Percentiles rank a stretch among this genome's conserved stretches.
Conservation (phyloP, 345 rosid species). For the Diplotaxis tenuifolia region DNA sequence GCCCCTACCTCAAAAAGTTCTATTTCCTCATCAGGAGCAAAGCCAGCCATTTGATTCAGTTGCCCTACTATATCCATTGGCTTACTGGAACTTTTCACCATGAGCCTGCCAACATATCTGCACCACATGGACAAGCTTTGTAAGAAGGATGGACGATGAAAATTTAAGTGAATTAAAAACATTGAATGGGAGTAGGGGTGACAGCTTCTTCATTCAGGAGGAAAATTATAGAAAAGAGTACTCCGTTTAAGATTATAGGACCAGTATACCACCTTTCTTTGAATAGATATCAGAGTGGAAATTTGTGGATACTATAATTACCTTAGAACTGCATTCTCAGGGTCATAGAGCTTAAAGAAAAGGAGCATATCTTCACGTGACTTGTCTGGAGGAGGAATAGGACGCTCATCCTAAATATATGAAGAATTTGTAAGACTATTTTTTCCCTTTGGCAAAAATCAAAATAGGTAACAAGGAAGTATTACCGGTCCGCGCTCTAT, state of each 20-base stretch:
- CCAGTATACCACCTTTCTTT: conserved; percentile 6
- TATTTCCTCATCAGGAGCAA: conserved; percentile 78
- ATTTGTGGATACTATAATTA: conserved; percentile 28
- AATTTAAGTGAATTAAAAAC: not conserved
- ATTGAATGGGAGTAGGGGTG: not conserved
- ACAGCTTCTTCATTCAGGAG: not conserved
- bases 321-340: conserved; percentile 77
- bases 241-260: not conserved
- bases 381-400: conserved; percentile 63
- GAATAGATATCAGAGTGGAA: conserved; percentile 4
- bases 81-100: conserved; percentile 73
- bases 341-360: conserved; percentile 90
- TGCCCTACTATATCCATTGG: conserved; percentile 71
- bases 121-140: conserved; percentile 21
- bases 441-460: not conserved
- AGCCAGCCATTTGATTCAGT: conserved; percentile 90
- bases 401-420: conserved; percentile 62
- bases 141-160: conserved; percentile 20
- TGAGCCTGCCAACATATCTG: conserved; percentile 87
- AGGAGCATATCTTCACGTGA: conserved; percentile 76
- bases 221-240: not conserved
- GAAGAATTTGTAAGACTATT: conserved; percentile 10
- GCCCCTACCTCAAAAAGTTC: conserved; percentile 80
- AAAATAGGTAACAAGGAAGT: conserved; percentile 18
- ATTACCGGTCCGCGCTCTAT: conserved; percentile 74